Percentiles rank a stretch among this genome's conserved stretches.
Evolutionary conservation across 164 flowering plant genomes (phyloP).

Genomic region (Magnolia changhungtana): DNA sequence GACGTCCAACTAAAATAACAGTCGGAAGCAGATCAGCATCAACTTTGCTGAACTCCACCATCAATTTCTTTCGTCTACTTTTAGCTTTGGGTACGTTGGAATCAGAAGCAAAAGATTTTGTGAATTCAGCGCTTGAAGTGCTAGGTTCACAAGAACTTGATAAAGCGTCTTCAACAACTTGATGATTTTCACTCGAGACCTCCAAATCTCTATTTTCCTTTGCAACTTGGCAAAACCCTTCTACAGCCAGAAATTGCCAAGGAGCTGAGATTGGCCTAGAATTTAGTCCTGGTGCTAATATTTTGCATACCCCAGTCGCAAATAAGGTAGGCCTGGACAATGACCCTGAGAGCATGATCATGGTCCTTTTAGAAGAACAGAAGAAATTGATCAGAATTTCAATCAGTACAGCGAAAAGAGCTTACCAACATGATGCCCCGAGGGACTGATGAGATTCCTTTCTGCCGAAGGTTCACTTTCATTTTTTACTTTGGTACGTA

Average conservation of each 20-base stretch:
- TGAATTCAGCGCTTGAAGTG: background rate
- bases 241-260: background rate
- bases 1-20: constrained; percentile 82
- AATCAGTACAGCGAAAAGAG: background rate
- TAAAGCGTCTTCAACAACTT: constrained; percentile 3
- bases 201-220: background rate
- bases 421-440: background rate
- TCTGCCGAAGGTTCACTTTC: constrained; percentile 5
- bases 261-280: background rate
- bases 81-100: constrained; percentile 8
- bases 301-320: background rate
- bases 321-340: background rate
- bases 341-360: constrained; percentile 10
- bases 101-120: background rate
- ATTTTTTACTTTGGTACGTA: background rate
- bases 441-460: background rate
- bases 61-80: constrained; percentile 13
- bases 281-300: background rate
- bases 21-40: constrained; percentile 65
- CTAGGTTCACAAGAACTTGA: constrained; percentile 1
- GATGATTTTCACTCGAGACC: background rate
- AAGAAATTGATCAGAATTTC: background rate
- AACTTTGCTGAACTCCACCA: constrained; percentile 68
- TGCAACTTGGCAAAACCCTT: constrained; percentile 17
- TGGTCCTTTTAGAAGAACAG: background rate